Evolutionary conservation across 2,329 filamentous ascomycete species (phyloP).

Genomic region (Aspergillus sp.): DNA sequence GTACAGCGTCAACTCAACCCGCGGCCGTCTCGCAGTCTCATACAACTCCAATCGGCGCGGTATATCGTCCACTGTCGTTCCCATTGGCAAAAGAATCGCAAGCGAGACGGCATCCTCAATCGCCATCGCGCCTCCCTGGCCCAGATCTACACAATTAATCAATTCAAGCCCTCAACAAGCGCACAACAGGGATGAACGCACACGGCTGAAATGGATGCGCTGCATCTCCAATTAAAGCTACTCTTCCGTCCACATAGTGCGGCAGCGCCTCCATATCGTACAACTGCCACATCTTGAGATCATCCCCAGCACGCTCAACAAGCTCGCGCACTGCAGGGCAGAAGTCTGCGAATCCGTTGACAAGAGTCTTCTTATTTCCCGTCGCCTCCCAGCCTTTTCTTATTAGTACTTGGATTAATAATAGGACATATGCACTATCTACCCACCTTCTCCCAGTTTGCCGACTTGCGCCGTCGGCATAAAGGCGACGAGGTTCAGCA

Average conservation of each 20-base stretch:
- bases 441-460: conserved; percentile 15
- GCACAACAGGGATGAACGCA: not conserved
- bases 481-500: conserved; percentile 50
- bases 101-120: conserved; percentile 33
- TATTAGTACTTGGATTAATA: too few species aligned
- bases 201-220: conserved; percentile 65
- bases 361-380: conserved; percentile 19
- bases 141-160: conserved; percentile 22
- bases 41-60: conserved; percentile 20
- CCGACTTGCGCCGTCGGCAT: conserved; percentile 45
- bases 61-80: conserved; percentile 18
- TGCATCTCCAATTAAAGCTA: conserved; percentile 64
- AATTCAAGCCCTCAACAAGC: not conserved
- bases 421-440: conserved; percentile 9
- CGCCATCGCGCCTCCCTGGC: conserved; percentile 34
- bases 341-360: conserved; percentile 20
- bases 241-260: conserved; percentile 52
- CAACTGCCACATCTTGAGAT: conserved; percentile 58
- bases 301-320: conserved; percentile 36
- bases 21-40: conserved; percentile 18
- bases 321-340: conserved; percentile 17
- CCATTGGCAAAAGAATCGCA: conserved; percentile 25
- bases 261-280: conserved; percentile 61
- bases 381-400: conserved; percentile 19
- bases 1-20: conserved; percentile 21